Percentiles rank a stretch among this genome's conserved stretches.
These are phyloP conservation scores for Naganishia vaughanmartiniae DNA, from an alignment of 768 basidiomycete genomes.

Conservation along the genomic window DNA sequence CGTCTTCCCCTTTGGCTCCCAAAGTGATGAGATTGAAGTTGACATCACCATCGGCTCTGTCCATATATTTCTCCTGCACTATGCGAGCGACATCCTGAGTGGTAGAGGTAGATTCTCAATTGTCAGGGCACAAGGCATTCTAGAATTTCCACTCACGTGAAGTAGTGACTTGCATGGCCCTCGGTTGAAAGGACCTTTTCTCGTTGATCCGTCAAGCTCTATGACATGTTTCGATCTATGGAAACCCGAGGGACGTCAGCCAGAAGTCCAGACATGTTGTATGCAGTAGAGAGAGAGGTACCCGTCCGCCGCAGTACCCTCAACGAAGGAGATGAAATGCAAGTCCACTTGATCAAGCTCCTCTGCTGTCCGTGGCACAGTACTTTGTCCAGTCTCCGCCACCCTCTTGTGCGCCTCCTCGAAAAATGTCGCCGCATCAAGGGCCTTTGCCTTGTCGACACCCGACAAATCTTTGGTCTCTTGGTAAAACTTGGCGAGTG, in stretches of 20 bases:
- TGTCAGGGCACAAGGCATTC: not conserved
- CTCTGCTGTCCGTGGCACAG: constrained; percentile 55
- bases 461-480: constrained; percentile 37
- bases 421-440: constrained; percentile 75
- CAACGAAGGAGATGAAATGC: constrained; percentile 85
- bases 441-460: constrained; percentile 67
- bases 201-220: constrained; percentile 66
- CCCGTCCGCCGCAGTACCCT: constrained; percentile 57
- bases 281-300: constrained; percentile 30
- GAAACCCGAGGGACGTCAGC: not conserved
- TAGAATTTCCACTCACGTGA: constrained; percentile 34
- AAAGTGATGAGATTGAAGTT: constrained; percentile 70
- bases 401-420: constrained; percentile 71
- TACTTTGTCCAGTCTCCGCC: constrained; percentile 67
- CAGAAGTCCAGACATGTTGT: not conserved
- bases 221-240: constrained; percentile 58
- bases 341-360: constrained; percentile 66
- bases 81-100: constrained; percentile 65
- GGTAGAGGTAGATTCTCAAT: not conserved
- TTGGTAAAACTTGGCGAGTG: constrained; percentile 45
- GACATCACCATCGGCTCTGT: constrained; percentile 57
- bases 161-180: constrained; percentile 43
- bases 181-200: constrained; percentile 73
- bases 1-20: constrained; percentile 47
- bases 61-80: constrained; percentile 63